phyloP scores from a whole-genome alignment of 805 yeast genomes.

The Lipomyces chichibuensis region DNA sequence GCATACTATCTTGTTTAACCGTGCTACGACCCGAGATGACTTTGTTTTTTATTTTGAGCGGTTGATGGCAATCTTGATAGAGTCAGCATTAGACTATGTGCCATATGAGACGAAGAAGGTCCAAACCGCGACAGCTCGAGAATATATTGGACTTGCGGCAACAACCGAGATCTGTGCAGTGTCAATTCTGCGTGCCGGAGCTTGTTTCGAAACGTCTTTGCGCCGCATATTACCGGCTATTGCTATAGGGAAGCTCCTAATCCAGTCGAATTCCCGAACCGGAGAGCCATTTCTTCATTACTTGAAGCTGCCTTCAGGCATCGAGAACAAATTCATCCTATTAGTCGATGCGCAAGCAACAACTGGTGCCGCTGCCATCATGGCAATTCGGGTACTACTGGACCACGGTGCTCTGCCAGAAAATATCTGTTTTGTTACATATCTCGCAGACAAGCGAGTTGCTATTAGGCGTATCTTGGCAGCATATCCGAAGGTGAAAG shows the following conservation, averaged over 20 bases:
- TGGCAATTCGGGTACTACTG: conserved; percentile 85
- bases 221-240: conserved; percentile 77
- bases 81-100: conserved; percentile 47
- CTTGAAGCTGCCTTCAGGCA: conserved; percentile 63
- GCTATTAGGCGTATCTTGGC: conserved; percentile 72
- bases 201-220: conserved; percentile 81
- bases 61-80: conserved; percentile 68
- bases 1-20: conserved; percentile 67
- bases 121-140: conserved; percentile 49
- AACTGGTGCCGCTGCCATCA: conserved; percentile 90
- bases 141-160: conserved; percentile 40
- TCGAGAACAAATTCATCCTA: conserved; percentile 49
- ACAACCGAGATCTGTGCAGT: conserved; percentile 39
- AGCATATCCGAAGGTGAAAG: conserved; percentile 70
- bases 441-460: conserved; percentile 68
- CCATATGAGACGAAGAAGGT: conserved; percentile 48
- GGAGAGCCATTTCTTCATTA: conserved; percentile 94
- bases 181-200: conserved; percentile 69
- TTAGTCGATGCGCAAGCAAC: conserved; percentile 85
- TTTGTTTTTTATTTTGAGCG: conserved; percentile 87
- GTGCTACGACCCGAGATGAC: conserved; percentile 63
- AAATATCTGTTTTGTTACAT: conserved; percentile 69
- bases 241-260: conserved; percentile 77
- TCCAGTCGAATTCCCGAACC: conserved; percentile 83
- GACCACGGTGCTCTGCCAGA: conserved; percentile 72